Conservation (phyloP, 345 rosid species). For the Salix exigua region DNA sequence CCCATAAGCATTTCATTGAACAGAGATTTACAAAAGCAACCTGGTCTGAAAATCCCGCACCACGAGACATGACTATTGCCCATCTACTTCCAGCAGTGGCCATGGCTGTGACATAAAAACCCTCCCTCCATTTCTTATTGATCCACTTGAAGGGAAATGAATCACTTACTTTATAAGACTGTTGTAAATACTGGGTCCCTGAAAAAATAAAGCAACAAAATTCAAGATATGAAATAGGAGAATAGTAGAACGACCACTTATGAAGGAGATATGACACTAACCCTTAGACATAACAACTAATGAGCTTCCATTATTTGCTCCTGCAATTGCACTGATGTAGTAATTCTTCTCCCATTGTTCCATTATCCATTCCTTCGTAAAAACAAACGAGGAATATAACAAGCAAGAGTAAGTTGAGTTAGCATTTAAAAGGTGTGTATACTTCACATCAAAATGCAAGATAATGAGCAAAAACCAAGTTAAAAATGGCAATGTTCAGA, state of each 20-base stretch:
- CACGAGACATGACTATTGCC: constrained; percentile 99
- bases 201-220: constrained; percentile 17
- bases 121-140: constrained; percentile 94
- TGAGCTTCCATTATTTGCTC: constrained; percentile 82
- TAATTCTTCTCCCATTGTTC: constrained; percentile 96
- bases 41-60: constrained; percentile 88
- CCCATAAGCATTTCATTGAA: constrained; percentile 1
- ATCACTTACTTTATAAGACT: constrained; percentile 95
- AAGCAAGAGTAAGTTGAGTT: constrained; percentile 5
- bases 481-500: neutral
- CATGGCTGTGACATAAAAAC: constrained; percentile 87
- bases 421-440: neutral
- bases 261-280: constrained; percentile 19
- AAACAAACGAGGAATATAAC: neutral
- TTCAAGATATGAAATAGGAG: constrained; percentile 1
- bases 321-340: constrained; percentile 93
- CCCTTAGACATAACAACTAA: constrained; percentile 97
- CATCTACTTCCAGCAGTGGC: constrained; percentile 95
- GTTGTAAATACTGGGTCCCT: constrained; percentile 94
- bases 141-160: constrained; percentile 98
- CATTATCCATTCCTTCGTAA: constrained; percentile 85
- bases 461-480: neutral
- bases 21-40: constrained; percentile 27
- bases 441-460: neutral
- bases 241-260: neutral